A percentile compares a stretch with the other conserved stretches of the same genome.
phyloP scores from a whole-genome alignment of 495 filamentous ascomycete genomes.

The Penicillium chermesinum region DNA sequence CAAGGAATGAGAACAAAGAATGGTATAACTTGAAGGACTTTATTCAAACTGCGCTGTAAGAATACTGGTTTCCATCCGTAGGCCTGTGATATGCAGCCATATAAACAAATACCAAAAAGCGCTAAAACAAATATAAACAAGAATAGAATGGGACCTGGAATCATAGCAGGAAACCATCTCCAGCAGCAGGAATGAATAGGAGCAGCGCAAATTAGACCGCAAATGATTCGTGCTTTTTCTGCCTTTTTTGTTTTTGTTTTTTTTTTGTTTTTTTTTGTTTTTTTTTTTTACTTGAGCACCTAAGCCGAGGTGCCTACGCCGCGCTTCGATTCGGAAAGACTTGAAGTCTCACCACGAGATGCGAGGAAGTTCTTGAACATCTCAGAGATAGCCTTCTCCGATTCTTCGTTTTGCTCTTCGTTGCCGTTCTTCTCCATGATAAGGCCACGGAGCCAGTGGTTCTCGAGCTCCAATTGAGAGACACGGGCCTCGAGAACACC shows the following conservation, averaged over 20 bases:
- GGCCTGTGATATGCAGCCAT: slow-evolving; percentile 3
- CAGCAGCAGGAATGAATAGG: slow-evolving; percentile 6
- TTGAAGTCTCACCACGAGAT: slow-evolving; percentile 33
- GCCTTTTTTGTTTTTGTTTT: slow-evolving; percentile 6
- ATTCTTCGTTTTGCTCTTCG: slow-evolving; percentile 32
- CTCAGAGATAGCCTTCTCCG: slow-evolving; percentile 41
- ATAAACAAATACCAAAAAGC: background rate
- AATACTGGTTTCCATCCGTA: slow-evolving; percentile 6
- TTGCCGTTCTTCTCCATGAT: slow-evolving; percentile 84
- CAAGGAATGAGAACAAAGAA: no score
- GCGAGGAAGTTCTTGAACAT: slow-evolving; percentile 49
- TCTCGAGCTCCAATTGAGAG: slow-evolving; percentile 84
- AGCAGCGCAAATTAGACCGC: slow-evolving; percentile 4
- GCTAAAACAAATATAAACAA: slow-evolving; percentile 13
- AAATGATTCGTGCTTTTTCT: slow-evolving; percentile 9
- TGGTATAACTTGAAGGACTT: background rate
- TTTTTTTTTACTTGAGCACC: background rate
- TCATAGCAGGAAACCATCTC: slow-evolving; percentile 1
- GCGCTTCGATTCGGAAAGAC: slow-evolving; percentile 35
- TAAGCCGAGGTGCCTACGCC: slow-evolving; percentile 34
- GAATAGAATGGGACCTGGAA: background rate
- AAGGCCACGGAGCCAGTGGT: slow-evolving; percentile 91
- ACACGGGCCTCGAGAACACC: slow-evolving; percentile 73
- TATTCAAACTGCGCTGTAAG: slow-evolving; percentile 7
- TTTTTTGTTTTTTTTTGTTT: slow-evolving; percentile 9